Evolutionary conservation across 495 filamentous ascomycete genomes (phyloP), one percentile per base, ranked within the genome.

Genomic region (Aspergillus olivimuriae): DNA sequence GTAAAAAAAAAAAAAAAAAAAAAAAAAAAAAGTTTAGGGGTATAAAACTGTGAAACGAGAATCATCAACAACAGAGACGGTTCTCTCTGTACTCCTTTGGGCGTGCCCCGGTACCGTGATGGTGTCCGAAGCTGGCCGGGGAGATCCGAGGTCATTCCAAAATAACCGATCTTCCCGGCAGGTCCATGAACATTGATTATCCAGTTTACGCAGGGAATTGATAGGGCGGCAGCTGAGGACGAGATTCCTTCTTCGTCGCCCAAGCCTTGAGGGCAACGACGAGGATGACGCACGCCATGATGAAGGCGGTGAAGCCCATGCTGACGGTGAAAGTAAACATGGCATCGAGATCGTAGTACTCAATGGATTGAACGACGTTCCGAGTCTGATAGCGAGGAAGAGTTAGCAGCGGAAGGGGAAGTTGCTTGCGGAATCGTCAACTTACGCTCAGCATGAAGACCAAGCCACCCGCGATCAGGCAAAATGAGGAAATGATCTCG

Each of bases 281-380:
- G 23, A 89, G 39, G 21, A 90, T 76, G 38, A 83, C 75, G 79
- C 86, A 92, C 0, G 89, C 84, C 87, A 96, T 92, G 26, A 94
- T 60, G 52, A 96, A 77, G 1, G 81, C 83, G 10, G 84, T 83
- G 30, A 91, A 56, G 3, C 91, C 91, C 77, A 95, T 83, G 19
- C 81, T 84, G 6, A 96, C 82, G 2, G 88, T 95, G 66, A 95
- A 92, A 46, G 87, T 77, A 63, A 95, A 94, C 91, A 95, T 96
- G 43, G 87, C 87, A 50, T 85, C 70, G 61, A 72, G 63, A 20
- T 80, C 65, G 58, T 87, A 80, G 30, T 73, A 73, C 41, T 94
- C 85, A 68, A 96, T 83, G n/a, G 83, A 75, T 7, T 70, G 61
- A 23, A 95, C 74, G 0, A 84, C 87, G 55, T 87, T 86, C 18